Evolutionary conservation across 805 yeast genomes (phyloP), one percentile per base, ranked within the genome.

Genomic region (Starmerella apis): DNA sequence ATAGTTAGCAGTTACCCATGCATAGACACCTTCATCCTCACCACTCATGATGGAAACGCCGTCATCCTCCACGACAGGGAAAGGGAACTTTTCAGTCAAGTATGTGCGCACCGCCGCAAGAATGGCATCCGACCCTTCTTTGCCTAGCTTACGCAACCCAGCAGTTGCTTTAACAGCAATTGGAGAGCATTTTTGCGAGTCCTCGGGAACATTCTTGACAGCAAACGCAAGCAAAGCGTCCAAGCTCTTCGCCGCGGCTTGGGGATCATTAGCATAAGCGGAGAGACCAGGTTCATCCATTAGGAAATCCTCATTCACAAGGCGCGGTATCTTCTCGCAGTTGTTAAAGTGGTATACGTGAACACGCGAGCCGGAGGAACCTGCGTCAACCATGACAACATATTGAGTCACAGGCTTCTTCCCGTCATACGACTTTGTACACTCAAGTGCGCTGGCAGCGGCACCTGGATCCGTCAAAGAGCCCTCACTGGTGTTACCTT

Each of bases 101-200:
- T 86, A 92, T 10, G 65, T 61, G 64, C 84, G 75, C 20, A 94
- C 96, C 54, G 86, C 85, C 6, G 69, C 71, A 60, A 92, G 73
- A 50, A 92, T 92, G 41, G 76, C 78, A 23, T 67, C 67, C 4
- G 95, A 75, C 65, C 83, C 83, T 45, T 74, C 81, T 46, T 76
- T 78, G 50, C 98, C 97, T 47, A 88, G 71, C 56, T 83, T 65
- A 68, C 98, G 79, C 63, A 92, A 75, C 35, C 98, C 98, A 25
- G 99, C 98, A 44, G 98, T 92, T 48, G 98, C 99, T 71, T 88
- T 90, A 41, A 92, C 95, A 1, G 96, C 94, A 43, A 92, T 77
- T 6, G 97, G 98, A 2, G 97, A 80, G 69, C 97, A 92, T 0
- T 72, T 67, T 61, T 79, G 86, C 61, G 75, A 71, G 38, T 74